Base-by-base conservation (phyloP, 805 yeast genomes). In the Yamadazyma nakazawae region DNA sequence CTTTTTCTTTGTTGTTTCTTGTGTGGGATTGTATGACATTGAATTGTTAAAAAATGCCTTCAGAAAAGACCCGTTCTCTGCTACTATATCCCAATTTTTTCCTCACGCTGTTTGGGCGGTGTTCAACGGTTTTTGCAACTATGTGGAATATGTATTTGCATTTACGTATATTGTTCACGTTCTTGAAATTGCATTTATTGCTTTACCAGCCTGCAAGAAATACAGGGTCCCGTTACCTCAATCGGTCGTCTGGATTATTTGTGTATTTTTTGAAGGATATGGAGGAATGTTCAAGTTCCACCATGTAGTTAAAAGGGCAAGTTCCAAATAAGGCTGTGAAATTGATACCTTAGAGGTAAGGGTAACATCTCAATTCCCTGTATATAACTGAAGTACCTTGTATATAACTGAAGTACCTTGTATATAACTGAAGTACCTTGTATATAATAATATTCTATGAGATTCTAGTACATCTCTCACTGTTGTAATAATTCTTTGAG, bases 181-280 rank as follows among this genome's bases (percentile, higher is more conserved):
- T 0, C 11, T 66, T 3, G 96, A 88, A 58, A 61, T 72, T 13
- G 24, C 68, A 5, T 49, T 70, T 24, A 38, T 77, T 16, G 55
- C 82, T 40, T 57, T 69, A 45, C 90, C 90, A 7, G 61, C 64
- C 47, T 59, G 82, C 50, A 61, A 56, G 37, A 78, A 73, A 60
- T 81, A 81, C 67, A 75, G 96, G 60, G 85, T 82, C 35, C 84
- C 88, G 4, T 57, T 64, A 0, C 67, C 67, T 36, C 66, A 67
- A 48, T 68, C 68, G 42, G 48, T 77, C 8, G 75, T 73, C 32
- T 86, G 91, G 84, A 58, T 74, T 36, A 36, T 75, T 4, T 66
- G 78, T 58, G 71, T 76, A 47, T 46, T 84, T 30, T n/a, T 83
- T 17, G 92, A 85, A 60, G 96, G 96, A 3, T 74, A 68, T 53